Percentiles rank a stretch among this genome's conserved stretches.
phyloP scores from a whole-genome alignment of 371 early-diverging fungal species.

The Mucor saturninus region DNA sequence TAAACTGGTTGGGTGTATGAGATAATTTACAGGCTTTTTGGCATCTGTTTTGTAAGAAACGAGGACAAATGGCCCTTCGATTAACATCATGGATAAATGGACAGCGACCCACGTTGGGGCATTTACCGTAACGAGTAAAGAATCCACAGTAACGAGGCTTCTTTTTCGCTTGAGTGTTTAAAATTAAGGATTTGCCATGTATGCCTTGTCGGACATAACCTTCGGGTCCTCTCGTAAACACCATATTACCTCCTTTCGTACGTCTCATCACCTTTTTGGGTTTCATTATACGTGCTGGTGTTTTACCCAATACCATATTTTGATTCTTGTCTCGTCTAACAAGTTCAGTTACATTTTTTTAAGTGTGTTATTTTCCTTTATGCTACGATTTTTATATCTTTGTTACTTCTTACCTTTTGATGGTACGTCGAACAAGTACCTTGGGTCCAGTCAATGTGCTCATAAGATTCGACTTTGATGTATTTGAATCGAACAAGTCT shows the following conservation, averaged over 20 bases:
- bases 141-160: conserved; percentile 37
- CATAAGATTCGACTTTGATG: conserved; percentile 11
- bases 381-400: not conserved
- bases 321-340: conserved; percentile 22
- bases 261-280: conserved; percentile 18
- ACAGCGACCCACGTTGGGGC: conserved; percentile 40
- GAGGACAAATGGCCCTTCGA: conserved; percentile 60
- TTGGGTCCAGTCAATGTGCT: conserved; percentile 18
- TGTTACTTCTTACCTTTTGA: conserved; percentile 26
- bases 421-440: conserved; percentile 16
- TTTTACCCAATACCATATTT: conserved; percentile 30
- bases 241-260: conserved; percentile 50
- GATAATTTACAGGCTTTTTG: conserved; percentile 53
- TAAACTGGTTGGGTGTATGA: conserved; percentile 52
- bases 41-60: conserved; percentile 53
- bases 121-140: conserved; percentile 50
- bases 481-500: conserved; percentile 28
- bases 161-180: conserved; percentile 30
- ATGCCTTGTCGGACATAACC: conserved; percentile 48
- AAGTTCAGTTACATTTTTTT: not conserved
- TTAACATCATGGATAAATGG: conserved; percentile 54
- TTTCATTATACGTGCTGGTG: conserved; percentile 9
- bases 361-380: too few species aligned
- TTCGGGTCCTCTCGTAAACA: conserved; percentile 39
- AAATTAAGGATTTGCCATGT: conserved; percentile 37